Evolutionary conservation across 1,284 basidiomycete genomes (phyloP), one percentile per base, ranked within the genome.

Genomic region (Athelia psychrophila): DNA sequence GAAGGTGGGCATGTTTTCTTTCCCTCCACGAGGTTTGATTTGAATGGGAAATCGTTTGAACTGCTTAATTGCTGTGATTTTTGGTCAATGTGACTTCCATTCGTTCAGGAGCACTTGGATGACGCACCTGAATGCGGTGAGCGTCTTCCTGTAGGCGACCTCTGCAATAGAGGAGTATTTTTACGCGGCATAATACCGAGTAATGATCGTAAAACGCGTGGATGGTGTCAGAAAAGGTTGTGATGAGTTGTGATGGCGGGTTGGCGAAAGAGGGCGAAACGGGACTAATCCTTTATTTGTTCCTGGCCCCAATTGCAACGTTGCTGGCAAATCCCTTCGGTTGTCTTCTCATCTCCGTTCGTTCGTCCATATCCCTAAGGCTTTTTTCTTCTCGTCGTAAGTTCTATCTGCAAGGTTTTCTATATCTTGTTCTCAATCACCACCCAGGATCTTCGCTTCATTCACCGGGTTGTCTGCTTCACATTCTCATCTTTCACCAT

Each of bases 401-500:
- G 27, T 30, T 6, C 6, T 5, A 5, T 30, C 27, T 13, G 13
- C 27, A 6, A 30, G 27, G 27, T 30, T 13, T 13, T 30, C 27
- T 5, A 30, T 30, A 13, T 5, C 27, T 30, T 30, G 13, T 30
- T 6, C 27, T 30, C 13, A 30, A 6, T 30, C 27, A 30, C 49
- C 48, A 38, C 24, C 48, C 51, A 49, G 53, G 52, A 40, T 50
- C 56, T 56, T 51, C 52, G 56, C 53, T 47, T 51, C 53, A 42
- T 45, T 45, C 50, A 46, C 47, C 49, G 44, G 51, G 52, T 49
- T 20, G 48, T 52, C 36, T 54, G 30, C 49, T 24, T 57, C 51
- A 50, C 56, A 50, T 44, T 45, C 40, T 52, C 44, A 48, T 51
- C 33, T 30, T 38, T 54, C 61, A 64, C 54, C 59, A 75, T 78